Conservation (phyloP, 2,329 filamentous ascomycete genomes). For the Phyllosticta capitalensis region DNA sequence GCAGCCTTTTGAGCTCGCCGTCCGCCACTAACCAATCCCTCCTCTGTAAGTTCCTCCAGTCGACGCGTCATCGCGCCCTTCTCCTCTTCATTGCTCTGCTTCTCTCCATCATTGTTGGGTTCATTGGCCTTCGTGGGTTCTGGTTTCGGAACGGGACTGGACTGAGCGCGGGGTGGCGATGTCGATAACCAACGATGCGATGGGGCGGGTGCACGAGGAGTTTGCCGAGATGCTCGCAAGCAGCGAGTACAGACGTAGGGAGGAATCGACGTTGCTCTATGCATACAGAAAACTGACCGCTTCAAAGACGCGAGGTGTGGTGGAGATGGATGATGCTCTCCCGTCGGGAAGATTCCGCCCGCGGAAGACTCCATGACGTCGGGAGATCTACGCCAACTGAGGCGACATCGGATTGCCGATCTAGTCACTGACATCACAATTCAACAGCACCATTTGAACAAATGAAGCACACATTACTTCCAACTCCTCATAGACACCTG, state of each 20-base stretch:
- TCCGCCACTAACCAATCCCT: conserved; percentile 46
- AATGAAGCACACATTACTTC: neutral
- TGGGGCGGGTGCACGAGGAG: conserved; percentile 12
- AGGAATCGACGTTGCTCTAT: neutral
- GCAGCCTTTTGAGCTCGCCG: conserved; percentile 46
- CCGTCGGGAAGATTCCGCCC: neutral
- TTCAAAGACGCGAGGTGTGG: neutral
- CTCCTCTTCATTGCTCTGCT: conserved; percentile 25
- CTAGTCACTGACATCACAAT: neutral
- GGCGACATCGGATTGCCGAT: neutral
- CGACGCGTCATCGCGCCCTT: conserved; percentile 50
- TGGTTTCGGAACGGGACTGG: conserved; percentile 15
- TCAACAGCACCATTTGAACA: neutral
- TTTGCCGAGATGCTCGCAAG: conserved; percentile 22
- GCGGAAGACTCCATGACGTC: conserved; percentile 2
- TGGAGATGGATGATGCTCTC: neutral
- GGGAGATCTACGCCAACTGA: neutral
- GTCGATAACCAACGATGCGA: conserved; percentile 10
- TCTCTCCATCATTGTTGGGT: neutral
- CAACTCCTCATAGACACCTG: neutral
- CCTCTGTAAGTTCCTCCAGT: conserved; percentile 51
- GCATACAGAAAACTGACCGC: neutral
- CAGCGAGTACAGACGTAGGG: conserved; percentile 31
- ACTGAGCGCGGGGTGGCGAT: conserved; percentile 14
- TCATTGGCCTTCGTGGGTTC: conserved; percentile 15